Conservation (phyloP, 768 basidiomycete genomes). For the Rhodotorula taiwanensis region DNA sequence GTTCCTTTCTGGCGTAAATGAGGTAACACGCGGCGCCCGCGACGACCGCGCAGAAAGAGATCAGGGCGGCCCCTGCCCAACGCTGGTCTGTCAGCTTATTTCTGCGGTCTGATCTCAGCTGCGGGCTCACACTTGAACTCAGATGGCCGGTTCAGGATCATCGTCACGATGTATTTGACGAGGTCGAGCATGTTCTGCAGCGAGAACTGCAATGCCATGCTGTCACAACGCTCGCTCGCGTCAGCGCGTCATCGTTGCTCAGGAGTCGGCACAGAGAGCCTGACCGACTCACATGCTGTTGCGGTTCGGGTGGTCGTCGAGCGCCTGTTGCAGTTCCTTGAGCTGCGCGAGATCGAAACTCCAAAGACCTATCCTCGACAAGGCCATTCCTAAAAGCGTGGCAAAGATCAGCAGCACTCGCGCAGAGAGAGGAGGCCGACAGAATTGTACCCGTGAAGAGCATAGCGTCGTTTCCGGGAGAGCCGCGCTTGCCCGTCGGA, state of each 20-base stretch:
- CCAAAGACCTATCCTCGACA: conserved; percentile 53
- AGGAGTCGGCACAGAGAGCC: background rate
- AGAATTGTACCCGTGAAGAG: conserved; percentile 51
- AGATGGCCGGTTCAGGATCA: conserved; percentile 44
- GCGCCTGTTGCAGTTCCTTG: conserved; percentile 51
- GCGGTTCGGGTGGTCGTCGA: conserved; percentile 49
- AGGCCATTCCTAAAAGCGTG: conserved; percentile 44
- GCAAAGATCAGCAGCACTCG: conserved; percentile 38
- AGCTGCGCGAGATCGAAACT: conserved; percentile 54
- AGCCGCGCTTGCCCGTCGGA: conserved; percentile 29
- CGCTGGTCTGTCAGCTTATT: background rate
- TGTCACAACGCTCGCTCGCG: background rate
- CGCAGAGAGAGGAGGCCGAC: too few species aligned
- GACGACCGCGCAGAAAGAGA: conserved; percentile 45
- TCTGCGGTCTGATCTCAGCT: too few species aligned
- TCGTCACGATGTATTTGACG: conserved; percentile 45
- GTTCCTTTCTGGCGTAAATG: conserved; percentile 34
- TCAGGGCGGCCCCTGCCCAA: conserved; percentile 43
- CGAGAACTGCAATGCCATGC: conserved; percentile 46
- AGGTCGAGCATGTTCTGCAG: conserved; percentile 45
- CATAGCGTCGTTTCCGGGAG: conserved; percentile 46
- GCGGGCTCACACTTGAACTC: conserved; percentile 19
- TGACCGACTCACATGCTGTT: conserved; percentile 47
- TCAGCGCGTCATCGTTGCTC: background rate
- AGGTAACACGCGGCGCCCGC: conserved; percentile 36